Percentiles rank a stretch among this genome's conserved stretches.
Evolutionary conservation across 2,329 filamentous ascomycete species (phyloP).

Genomic region (Trichoderma brevicompactum): DNA sequence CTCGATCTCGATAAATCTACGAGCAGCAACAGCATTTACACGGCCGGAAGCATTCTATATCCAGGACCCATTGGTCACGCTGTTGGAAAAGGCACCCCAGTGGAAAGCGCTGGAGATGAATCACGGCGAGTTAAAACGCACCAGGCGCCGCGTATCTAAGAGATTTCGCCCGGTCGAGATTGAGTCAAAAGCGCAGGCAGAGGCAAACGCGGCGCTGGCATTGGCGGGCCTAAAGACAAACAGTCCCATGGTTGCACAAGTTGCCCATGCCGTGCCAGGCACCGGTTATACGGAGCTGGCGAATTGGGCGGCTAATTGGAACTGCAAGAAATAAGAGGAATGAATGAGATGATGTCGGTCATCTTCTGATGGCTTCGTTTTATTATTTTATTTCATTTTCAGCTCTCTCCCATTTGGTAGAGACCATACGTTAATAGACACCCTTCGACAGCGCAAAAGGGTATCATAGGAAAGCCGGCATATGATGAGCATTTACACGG

Average conservation of each 20-base stretch:
- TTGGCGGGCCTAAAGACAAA: constrained; percentile 35
- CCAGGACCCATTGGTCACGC: constrained; percentile 33
- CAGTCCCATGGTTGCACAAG: constrained; percentile 31
- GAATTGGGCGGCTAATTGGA: constrained; percentile 21
- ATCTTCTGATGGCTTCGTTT: not conserved
- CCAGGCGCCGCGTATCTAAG: constrained; percentile 14
- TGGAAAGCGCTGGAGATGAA: constrained; percentile 31
- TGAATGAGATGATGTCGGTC: not conserved
- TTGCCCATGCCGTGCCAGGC: constrained; percentile 13
- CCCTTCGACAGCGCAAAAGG: not conserved
- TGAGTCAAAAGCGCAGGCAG: constrained; percentile 32
- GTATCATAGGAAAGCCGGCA: constrained; percentile 14
- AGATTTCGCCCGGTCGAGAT: constrained; percentile 8
- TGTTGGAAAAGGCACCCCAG: constrained; percentile 32
- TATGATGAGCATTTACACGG: constrained; percentile 28
- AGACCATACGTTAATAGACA: constrained; percentile 5
- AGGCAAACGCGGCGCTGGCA: constrained; percentile 32
- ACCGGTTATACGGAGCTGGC: constrained; percentile 3
- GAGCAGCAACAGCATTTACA: constrained; percentile 32
- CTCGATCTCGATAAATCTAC: constrained; percentile 41
- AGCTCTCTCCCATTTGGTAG: not conserved
- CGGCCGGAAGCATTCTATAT: constrained; percentile 35
- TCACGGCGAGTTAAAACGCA: not conserved
- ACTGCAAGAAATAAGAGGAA: constrained; percentile 22
- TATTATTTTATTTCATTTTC: not conserved